Conservation (phyloP, 2,329 filamentous ascomycete species). For the Nakataea oryzae region DNA sequence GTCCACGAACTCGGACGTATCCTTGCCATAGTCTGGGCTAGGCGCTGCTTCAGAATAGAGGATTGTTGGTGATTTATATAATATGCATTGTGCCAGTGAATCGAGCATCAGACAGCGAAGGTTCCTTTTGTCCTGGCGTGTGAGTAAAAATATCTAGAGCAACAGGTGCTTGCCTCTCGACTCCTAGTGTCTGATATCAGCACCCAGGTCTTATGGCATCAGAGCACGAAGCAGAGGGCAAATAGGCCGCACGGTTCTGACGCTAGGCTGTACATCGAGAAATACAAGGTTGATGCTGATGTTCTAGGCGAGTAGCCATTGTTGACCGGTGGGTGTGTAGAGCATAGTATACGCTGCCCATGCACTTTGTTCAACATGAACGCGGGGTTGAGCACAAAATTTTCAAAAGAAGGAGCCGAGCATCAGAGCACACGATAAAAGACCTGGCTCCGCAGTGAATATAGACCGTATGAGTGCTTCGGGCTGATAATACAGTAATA, state of each 20-base stretch:
- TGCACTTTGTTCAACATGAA: too few relatives aligned
- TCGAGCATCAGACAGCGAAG: background rate
- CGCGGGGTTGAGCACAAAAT: too few relatives aligned
- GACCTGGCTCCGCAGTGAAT: too few relatives aligned
- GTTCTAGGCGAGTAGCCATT: background rate
- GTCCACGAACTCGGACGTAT: background rate
- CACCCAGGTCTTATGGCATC: background rate
- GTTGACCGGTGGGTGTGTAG: background rate
- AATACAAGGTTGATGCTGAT: background rate
- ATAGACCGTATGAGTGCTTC: background rate
- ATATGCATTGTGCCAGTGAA: background rate
- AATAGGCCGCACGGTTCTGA: background rate
- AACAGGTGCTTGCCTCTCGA: background rate
- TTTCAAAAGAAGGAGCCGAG: too few relatives aligned
- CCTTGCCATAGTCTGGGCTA: too few relatives aligned
- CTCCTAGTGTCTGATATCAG: background rate
- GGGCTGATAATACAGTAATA: background rate
- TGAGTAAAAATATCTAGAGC: background rate
- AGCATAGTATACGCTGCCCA: too few relatives aligned
- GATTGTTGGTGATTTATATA: background rate
- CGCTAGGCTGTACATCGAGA: background rate
- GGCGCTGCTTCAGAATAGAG: background rate
- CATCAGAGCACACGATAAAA: too few relatives aligned
- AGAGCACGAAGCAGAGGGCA: background rate
- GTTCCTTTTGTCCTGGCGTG: background rate